Percentiles rank a stretch among this genome's conserved stretches.
Conservation (phyloP, 2,329 filamentous ascomycete genomes). For the Talaromyces amestolkiae region DNA sequence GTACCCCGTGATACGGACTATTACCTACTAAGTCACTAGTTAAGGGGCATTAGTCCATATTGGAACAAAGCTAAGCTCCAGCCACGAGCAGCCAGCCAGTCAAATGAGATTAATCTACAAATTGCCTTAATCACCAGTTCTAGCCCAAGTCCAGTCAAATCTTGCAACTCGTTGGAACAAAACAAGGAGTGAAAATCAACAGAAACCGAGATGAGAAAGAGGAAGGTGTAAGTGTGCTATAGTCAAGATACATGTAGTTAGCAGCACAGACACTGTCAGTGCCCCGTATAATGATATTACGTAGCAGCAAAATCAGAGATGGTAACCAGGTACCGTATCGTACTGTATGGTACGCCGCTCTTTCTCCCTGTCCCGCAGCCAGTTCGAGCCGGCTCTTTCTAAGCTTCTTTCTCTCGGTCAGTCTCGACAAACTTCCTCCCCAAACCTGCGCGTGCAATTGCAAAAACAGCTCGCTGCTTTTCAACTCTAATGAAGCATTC, state of each 20-base stretch:
- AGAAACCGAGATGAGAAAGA: not conserved
- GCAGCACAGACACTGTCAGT: not conserved
- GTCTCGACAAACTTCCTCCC: not conserved
- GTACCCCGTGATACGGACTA: conserved; percentile 3
- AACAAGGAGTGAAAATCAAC: not conserved
- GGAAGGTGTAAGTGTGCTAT: not conserved
- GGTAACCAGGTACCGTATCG: not conserved
- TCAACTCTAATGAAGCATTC: not conserved
- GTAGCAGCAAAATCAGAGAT: too few species aligned
- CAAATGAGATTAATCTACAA: not conserved
- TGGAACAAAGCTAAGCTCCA: not conserved
- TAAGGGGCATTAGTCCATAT: not conserved
- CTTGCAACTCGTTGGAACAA: not conserved
- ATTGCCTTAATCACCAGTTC: not conserved
- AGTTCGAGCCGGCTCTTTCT: not conserved
- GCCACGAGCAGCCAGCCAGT: conserved; percentile 5
- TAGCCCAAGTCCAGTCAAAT: not conserved
- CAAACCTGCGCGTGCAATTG: not conserved
- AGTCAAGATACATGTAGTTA: not conserved
- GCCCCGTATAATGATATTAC: not conserved
- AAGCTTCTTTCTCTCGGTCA: not conserved
- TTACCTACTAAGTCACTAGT: conserved; percentile 1
- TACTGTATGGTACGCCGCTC: not conserved
- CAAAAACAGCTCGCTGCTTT: not conserved
- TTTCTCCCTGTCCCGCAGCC: not conserved